A percentile compares a stretch with the other conserved stretches of the same genome.
Conservation (phyloP, 176 grass and related monocot genomes). For the Eragrostis nindensis region DNA sequence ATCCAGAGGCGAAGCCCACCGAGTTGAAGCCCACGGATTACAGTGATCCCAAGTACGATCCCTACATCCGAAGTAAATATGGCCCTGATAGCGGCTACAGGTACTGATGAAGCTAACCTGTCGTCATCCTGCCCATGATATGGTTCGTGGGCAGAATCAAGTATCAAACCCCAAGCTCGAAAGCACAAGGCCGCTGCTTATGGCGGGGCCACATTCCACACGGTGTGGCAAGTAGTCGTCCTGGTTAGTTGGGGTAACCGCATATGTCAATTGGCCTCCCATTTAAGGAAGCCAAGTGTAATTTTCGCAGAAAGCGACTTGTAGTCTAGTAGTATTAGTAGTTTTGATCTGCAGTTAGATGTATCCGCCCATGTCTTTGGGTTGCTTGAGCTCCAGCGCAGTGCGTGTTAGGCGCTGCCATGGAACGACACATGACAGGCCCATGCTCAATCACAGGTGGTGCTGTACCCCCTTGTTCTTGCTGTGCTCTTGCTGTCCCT, state of each 20-base stretch:
- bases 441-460: slow-evolving; percentile 18
- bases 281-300: slow-evolving; percentile 30
- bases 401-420: neutral
- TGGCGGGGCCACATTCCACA: slow-evolving; percentile 28
- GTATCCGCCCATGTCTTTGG: neutral
- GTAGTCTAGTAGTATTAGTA: slow-evolving; percentile 17
- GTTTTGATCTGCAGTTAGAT: slow-evolving; percentile 1
- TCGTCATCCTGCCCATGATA: neutral
- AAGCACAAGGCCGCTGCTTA: slow-evolving; percentile 29
- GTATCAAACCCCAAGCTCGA: neutral
- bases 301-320: slow-evolving; percentile 37
- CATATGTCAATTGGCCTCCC: slow-evolving; percentile 20
- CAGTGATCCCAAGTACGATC: slow-evolving; percentile 67
- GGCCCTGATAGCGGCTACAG: slow-evolving; percentile 63
- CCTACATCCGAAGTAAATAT: slow-evolving; percentile 82
- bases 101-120: slow-evolving; percentile 56
- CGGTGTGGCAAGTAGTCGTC: slow-evolving; percentile 12
- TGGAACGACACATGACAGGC: neutral
- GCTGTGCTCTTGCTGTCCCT: slow-evolving; percentile 18
- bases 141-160: neutral
- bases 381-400: neutral
- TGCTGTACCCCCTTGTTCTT: neutral
- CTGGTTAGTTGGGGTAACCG: slow-evolving; percentile 20
- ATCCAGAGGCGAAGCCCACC: slow-evolving; percentile 49
- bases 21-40: slow-evolving; percentile 59